A percentile compares a stretch with the other conserved stretches of the same genome.
Conservation (phyloP, 257 asterid species). For the Nicotiana paniculata region DNA sequence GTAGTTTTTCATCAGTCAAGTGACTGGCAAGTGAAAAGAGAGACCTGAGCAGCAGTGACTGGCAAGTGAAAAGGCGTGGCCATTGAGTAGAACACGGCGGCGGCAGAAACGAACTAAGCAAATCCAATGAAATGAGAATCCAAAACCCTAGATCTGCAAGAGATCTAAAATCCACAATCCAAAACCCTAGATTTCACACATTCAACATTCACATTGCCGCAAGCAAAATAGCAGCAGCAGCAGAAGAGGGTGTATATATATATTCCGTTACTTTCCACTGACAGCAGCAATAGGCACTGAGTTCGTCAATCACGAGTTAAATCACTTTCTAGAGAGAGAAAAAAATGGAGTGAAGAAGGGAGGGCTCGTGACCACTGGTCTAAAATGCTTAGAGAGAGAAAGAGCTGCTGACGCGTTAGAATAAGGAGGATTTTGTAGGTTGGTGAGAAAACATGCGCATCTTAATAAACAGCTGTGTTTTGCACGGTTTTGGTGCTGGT, state of each 20-base stretch:
- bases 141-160: slow-evolving; percentile 60
- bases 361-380: neutral
- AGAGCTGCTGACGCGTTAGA: neutral
- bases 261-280: neutral
- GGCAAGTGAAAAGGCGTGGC: slow-evolving; percentile 71
- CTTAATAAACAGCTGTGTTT: no score
- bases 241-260: no score
- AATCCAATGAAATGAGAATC: neutral
- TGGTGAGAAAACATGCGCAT: neutral
- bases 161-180: slow-evolving; percentile 36
- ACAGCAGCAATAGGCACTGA: neutral
- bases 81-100: slow-evolving; percentile 28
- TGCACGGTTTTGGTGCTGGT: neutral
- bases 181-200: neutral
- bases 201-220: slow-evolving; percentile 3
- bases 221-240: neutral
- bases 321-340: neutral
- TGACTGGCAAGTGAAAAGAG: slow-evolving; percentile 60
- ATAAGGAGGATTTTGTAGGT: neutral
- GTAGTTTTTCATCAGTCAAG: slow-evolving; percentile 38
- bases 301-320: neutral
- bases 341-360: neutral
- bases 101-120: slow-evolving; percentile 2
- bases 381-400: neutral
- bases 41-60: slow-evolving; percentile 85